Base-by-base conservation (phyloP, 768 basidiomycete species). In the Xerocomellus amylosporus region DNA sequence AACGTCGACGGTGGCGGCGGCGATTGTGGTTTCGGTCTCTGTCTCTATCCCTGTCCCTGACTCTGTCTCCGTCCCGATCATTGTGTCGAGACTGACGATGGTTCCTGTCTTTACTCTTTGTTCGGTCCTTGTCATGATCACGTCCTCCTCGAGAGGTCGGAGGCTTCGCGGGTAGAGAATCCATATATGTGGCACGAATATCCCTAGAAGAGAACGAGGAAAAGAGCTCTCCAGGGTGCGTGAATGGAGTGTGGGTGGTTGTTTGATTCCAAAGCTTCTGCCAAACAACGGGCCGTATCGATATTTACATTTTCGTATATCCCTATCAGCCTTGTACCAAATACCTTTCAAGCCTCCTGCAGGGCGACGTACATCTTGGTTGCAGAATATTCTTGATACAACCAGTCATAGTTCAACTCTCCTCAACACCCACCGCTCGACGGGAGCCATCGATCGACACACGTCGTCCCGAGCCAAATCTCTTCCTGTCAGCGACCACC, bases 251-350 rank as follows among this genome's bases (percentile, higher is more conserved):
- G 41, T 24, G 41, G 30, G 52, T 46, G 58, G 49, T 65, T 69
- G 66, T 70, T 66, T 68, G 59, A 51, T 58, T 59, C 55, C 43
- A 61, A 70, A 49, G 66, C 52, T 19, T 45, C 60, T 63, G 63
- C 68, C 46, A 56, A 56, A 56, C 51, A 56, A 31, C 24, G n/a
- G 6, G 14, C 33, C 13, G n/a, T n/a, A n/a, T n/a, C 12, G 28
- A 14, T 22, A 12, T 17, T 46, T 46, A 58, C 51, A 42, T 48
- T 50, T 48, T 30, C 5, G 41, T 40, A 52, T 7, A 15, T 6
- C 13, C 31, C 31, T 13, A 6, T 14, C 31, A 33, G 13, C 13
- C 5, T 33, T 26, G 4, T 5, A 26, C 30, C 30, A 30, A 30
- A 10, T 30, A 7, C 28, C 30, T 10, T 30, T 30, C 30, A 10